phyloP scores from a whole-genome alignment of 441 rosid species.

The Erysimum cheiri region DNA sequence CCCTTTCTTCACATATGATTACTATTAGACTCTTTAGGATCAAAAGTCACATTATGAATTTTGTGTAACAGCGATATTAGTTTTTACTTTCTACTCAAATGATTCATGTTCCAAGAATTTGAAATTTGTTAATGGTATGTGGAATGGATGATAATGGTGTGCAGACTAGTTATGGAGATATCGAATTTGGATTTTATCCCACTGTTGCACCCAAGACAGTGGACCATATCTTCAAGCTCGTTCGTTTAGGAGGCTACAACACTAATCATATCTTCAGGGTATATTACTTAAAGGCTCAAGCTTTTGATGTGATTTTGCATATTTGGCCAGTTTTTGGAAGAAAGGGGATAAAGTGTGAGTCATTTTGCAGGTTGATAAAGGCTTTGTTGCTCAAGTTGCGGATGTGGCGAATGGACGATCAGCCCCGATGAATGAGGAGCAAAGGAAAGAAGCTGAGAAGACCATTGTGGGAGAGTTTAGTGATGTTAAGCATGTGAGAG shows the following conservation, averaged over 20 bases:
- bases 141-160: slow-evolving; percentile 19
- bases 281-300: slow-evolving; percentile 31
- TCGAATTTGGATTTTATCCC: slow-evolving; percentile 91
- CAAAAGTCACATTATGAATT: slow-evolving; percentile 9
- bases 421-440: slow-evolving; percentile 88
- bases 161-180: slow-evolving; percentile 85
- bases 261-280: slow-evolving; percentile 96
- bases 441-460: slow-evolving; percentile 73
- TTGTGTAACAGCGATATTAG: neutral
- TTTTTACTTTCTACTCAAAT: neutral
- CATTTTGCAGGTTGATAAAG: slow-evolving; percentile 76
- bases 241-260: slow-evolving; percentile 86
- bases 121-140: neutral
- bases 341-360: neutral
- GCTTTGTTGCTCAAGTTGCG: slow-evolving; percentile 97
- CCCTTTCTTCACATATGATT: neutral
- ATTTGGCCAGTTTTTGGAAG: slow-evolving; percentile 6
- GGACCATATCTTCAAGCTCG: slow-evolving; percentile 89
- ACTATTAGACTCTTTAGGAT: neutral
- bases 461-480: slow-evolving; percentile 84
- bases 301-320: slow-evolving; percentile 29
- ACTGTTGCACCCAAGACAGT: slow-evolving; percentile 84
- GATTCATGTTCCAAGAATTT: neutral
- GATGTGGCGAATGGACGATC: slow-evolving; percentile 76
- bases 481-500: slow-evolving; percentile 88